Percentiles rank a stretch among this genome's conserved stretches.
These are phyloP conservation scores for Chrysanthemum seticuspe DNA, from an alignment of 129 eudicot species.

Conservation along the genomic window DNA sequence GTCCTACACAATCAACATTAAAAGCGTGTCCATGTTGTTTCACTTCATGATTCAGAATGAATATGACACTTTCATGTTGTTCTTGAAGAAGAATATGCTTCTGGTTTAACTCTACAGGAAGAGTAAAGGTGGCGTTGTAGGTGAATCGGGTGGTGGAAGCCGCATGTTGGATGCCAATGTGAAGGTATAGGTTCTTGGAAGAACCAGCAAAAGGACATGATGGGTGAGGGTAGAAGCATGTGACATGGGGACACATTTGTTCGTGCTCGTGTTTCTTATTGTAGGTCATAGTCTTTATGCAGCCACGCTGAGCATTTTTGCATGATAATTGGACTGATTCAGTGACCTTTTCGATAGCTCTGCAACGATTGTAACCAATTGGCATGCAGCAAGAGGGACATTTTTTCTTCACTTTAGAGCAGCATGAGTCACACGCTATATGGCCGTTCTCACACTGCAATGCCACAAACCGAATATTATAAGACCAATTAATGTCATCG, in stretches of 20 bases:
- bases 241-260: slow-evolving; percentile 39
- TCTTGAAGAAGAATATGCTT: slow-evolving; percentile 59
- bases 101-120: slow-evolving; percentile 25
- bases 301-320: slow-evolving; percentile 44
- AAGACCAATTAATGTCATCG: background rate
- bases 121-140: slow-evolving; percentile 36
- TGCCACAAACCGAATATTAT: background rate
- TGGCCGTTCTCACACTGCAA: slow-evolving; percentile 77
- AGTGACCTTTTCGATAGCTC: slow-evolving; percentile 76
- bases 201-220: slow-evolving; percentile 42
- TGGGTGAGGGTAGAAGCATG: slow-evolving; percentile 58
- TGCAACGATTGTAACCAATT: slow-evolving; percentile 71
- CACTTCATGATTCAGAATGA: slow-evolving; percentile 43
- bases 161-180: slow-evolving; percentile 44
- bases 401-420: slow-evolving; percentile 48
- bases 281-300: slow-evolving; percentile 46
- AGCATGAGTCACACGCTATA: slow-evolving; percentile 61
- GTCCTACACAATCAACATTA: slow-evolving; percentile 54
- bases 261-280: slow-evolving; percentile 53
- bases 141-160: slow-evolving; percentile 38
- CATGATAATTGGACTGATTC: slow-evolving; percentile 59
- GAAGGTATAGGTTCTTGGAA: slow-evolving; percentile 41
- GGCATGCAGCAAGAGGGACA: slow-evolving; percentile 66
- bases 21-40: slow-evolving; percentile 39
- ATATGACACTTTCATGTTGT: slow-evolving; percentile 37